Evolutionary conservation across 73 alveolate genomes (phyloP), one percentile per base, ranked within the genome.

Genomic region (Symbiodinium pilosum): DNA sequence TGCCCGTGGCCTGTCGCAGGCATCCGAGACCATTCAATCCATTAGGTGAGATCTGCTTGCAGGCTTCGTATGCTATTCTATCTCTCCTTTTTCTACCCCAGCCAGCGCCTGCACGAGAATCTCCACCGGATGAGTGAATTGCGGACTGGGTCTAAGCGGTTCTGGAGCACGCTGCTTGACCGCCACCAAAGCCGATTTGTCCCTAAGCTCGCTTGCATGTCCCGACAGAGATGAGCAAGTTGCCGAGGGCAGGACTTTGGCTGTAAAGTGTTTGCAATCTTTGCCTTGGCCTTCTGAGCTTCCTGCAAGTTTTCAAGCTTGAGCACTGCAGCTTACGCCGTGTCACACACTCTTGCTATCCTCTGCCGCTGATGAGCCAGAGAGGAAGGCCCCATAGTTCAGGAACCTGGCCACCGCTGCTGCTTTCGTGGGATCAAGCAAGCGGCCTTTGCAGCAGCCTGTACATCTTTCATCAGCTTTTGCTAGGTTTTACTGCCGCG

Each of bases 71-170:
- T n/a, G n/a, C n/a, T n/a, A n/a, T n/a, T n/a, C n/a, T n/a, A n/a
- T n/a, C n/a, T n/a, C n/a, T n/a, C n/a, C n/a, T n/a, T n/a, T n/a
- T n/a, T n/a, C n/a, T n/a, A n/a, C n/a, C 28, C 68, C 68, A 24
- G 68, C 68, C 68, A 77, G 77, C 77, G 97, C 97, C 77, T 91
- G 97, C 73, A 91, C 97, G 83, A 91, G 84, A 24, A 52, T 91
- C 97, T 91, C 97, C 83, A 91, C 97, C 4, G 97, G 97, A 43
- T 91, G 87, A 3, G 59, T 43, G 40, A 91, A 91, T 54, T 71
- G 97, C n/a, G 97, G 97, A 21, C 89, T 68, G 36, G 89, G 97
- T 91, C 97, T 91, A 77, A 34, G 51, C 14, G 97, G 97, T 40
- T 91, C 89, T 52, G 47, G 16, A 40, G 92, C 71, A 28, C 36